Base-by-base conservation (phyloP, 2,329 filamentous ascomycete genomes). In the Hypoxylon rubiginosum region DNA sequence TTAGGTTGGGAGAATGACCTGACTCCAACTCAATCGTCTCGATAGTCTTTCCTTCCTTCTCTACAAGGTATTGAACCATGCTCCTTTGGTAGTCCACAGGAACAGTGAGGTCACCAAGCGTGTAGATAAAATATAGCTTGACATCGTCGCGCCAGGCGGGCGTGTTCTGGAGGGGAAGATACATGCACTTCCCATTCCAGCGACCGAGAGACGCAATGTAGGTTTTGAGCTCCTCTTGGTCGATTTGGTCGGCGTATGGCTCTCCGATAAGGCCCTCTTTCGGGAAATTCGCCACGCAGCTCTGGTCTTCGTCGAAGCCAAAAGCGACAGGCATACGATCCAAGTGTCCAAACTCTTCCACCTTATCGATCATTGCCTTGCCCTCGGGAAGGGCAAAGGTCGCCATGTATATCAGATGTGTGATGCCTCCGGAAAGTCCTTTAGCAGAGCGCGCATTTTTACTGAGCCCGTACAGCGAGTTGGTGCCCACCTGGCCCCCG, bases 401-500 rank as follows among this genome's bases (percentile, higher is more conserved):
- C 11, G 59, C 7, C 64, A 75, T 57, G 55, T 75, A 75, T 11
- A 76, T 62, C 3, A 76, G 55, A 6, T 70, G 53, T 0, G 69
- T 48, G 11, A 76, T 64, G 6, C 74, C 73, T 3, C 74, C 74
- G 10, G n/a, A 4, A 4, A 70, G 58, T 0, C 66, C 67, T 11
- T 62, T n/a, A 4, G 52, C 36, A 2, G 60, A 21, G 24, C 69
- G 69, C 11, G 50, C 34, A 4, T 62, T 48, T 3, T 17, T 9
- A 17, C 67, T 58, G 0, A 75, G 64, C 1, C 71, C 68, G 39
- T 65, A 30, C 0, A 76, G 45, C 1, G 68, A 66, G 32, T 74
- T 73, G 46, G 70, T 70, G 24, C 71, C 69, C 17, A 76, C 72
- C 36, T 72, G 69, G 0, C 72, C 74, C 7, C 73, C 74, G 52